Conservation (phyloP, 306 rosid species). For the Prunus mume region DNA sequence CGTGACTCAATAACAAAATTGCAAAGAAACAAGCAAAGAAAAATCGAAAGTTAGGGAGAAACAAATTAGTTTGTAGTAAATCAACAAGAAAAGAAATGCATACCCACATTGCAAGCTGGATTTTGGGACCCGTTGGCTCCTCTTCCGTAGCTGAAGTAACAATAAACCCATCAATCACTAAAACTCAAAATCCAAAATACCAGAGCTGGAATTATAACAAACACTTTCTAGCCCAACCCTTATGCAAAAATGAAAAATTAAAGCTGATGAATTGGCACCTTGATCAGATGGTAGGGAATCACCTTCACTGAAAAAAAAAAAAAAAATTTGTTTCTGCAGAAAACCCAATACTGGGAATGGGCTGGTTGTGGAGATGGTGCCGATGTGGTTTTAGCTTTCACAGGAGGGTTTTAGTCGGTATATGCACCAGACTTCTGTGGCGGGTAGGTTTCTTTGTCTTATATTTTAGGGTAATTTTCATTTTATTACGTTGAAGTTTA, state of each 20-base stretch:
- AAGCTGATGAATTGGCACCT: slow-evolving; percentile 38
- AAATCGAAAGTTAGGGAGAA: background rate
- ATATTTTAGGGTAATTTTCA: too few species aligned
- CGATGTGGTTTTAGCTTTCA: background rate
- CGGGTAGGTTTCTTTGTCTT: too few species aligned
- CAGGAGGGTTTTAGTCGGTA: too few species aligned
- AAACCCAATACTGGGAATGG: too few species aligned
- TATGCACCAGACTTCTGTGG: too few species aligned
- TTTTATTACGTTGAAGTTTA: too few species aligned
- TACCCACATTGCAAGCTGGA: slow-evolving; percentile 97
- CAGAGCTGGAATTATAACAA: slow-evolving; percentile 16
- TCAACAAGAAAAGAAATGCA: slow-evolving; percentile 24
- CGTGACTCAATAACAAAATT: background rate
- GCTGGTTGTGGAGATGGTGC: too few species aligned
- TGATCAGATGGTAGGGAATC: slow-evolving; percentile 48
- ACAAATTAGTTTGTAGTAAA: background rate
- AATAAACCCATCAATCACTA: slow-evolving; percentile 1
- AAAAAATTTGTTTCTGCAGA: background rate
- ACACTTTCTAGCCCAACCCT: background rate
- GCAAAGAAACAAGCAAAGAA: background rate
- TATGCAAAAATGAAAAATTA: background rate
- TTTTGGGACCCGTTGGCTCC: slow-evolving; percentile 46
- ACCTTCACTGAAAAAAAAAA: slow-evolving; percentile 38
- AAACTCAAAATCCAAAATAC: slow-evolving; percentile 4
- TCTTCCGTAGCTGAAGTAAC: slow-evolving; percentile 43